Percentiles rank a stretch among this genome's conserved stretches.
Evolutionary conservation across 495 filamentous ascomycete genomes (phyloP).

Genomic region (Neurospora terricola): DNA sequence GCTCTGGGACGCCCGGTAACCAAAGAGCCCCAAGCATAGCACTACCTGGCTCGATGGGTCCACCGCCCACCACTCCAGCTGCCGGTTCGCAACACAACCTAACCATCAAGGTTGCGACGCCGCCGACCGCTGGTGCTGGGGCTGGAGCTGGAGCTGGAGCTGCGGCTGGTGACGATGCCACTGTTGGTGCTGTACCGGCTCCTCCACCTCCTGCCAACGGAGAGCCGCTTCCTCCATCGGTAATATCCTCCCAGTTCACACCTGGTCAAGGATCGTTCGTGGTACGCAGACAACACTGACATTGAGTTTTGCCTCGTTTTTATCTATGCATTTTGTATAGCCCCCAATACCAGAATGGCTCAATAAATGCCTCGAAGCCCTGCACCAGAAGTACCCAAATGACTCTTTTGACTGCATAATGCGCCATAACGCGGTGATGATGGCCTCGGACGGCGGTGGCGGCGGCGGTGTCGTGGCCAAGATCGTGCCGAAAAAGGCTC

Average conservation of each 20-base stretch:
- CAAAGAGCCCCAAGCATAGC: conserved; percentile 45
- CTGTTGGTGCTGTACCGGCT: conserved; percentile 52
- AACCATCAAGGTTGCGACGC: conserved; percentile 23
- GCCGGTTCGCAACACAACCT: conserved; percentile 13
- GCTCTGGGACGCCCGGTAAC: conserved; percentile 35
- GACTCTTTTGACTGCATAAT: conserved; percentile 80
- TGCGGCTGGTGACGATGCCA: not conserved
- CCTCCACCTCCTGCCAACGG: conserved; percentile 48
- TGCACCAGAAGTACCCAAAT: conserved; percentile 56
- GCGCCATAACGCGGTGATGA: conserved; percentile 69
- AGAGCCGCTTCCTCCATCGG: conserved; percentile 39
- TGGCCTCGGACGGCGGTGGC: conserved; percentile 36
- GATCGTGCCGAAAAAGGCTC: not conserved
- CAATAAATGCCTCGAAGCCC: conserved; percentile 46
- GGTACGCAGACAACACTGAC: not conserved
- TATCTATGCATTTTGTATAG: conserved; percentile 29
- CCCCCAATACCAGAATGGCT: conserved; percentile 80
- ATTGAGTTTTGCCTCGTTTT: conserved; percentile 1
- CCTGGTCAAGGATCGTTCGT: not conserved
- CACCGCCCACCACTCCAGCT: conserved; percentile 37
- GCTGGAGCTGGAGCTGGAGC: not conserved
- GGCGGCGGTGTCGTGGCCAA: conserved; percentile 3
- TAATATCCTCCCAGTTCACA: conserved; percentile 33
- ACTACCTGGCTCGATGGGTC: conserved; percentile 49
- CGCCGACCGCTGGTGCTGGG: conserved; percentile 5